Conservation (phyloP, 2,329 filamentous ascomycete genomes). For the Zopfia rhizophila region DNA sequence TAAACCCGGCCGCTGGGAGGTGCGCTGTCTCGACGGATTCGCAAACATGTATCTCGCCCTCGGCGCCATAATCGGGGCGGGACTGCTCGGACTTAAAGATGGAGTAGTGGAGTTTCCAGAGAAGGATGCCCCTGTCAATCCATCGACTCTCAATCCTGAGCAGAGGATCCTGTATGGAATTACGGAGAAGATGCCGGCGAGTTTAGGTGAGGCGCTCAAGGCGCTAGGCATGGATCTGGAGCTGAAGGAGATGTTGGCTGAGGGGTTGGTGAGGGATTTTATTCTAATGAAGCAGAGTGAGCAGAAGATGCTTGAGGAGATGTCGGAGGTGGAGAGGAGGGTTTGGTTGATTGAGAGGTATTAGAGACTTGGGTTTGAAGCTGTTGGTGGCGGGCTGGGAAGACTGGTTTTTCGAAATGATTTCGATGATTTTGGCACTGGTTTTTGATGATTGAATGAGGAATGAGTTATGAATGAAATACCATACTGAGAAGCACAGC, state of each 20-base stretch:
- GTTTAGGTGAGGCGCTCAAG: conserved; percentile 65
- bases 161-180: conserved; percentile 66
- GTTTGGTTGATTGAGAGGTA: conserved; percentile 75
- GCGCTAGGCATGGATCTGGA: conserved; percentile 61
- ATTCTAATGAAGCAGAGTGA: conserved; percentile 69
- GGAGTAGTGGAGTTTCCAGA: conserved; percentile 58
- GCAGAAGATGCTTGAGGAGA: conserved; percentile 59
- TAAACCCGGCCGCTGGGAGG: conserved; percentile 75
- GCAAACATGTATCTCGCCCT: conserved; percentile 81
- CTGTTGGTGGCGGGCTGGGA: no score
- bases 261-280: conserved; percentile 66
- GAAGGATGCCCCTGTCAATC: conserved; percentile 69
- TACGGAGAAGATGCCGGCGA: conserved; percentile 63
- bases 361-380: no score
- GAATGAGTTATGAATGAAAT: no score
- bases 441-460: no score
- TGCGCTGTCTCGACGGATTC: conserved; percentile 80
- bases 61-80: conserved; percentile 69
- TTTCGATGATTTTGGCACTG: no score
- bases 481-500: no score
- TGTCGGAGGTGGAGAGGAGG: conserved; percentile 61
- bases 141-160: conserved; percentile 59
- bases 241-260: conserved; percentile 60
- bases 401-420: no score
- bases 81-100: conserved; percentile 64